Conservation (phyloP, 2,329 filamentous ascomycete species). For the Fusarium buharicum region DNA sequence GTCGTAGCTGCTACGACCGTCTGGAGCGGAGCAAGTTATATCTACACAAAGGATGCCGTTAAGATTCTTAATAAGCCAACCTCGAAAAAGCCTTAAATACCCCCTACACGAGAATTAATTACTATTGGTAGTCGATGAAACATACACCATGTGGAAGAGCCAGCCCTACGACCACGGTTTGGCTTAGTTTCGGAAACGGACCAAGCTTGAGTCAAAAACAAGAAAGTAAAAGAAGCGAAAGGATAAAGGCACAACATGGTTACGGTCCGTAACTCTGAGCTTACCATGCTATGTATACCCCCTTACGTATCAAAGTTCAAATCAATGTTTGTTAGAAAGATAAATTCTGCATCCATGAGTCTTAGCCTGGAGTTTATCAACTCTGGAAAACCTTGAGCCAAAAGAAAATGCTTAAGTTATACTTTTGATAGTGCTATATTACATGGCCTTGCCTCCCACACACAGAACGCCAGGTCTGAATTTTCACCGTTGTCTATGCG, state of each 20-base stretch:
- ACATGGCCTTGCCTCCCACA: not conserved
- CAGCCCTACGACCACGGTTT: conserved; percentile 1
- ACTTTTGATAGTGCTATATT: not conserved
- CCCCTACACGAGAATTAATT: not conserved
- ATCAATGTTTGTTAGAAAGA: conserved; percentile 9
- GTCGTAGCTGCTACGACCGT: conserved; percentile 88
- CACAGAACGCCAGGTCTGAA: not conserved
- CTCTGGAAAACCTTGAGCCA: not conserved
- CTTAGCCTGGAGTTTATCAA: not conserved
- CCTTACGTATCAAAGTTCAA: not conserved
- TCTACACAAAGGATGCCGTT: conserved; percentile 90
- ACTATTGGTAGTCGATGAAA: conserved; percentile 8
- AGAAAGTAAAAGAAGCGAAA: not conserved
- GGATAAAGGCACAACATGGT: not conserved
- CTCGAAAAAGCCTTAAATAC: conserved; percentile 32
- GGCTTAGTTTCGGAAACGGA: not conserved
- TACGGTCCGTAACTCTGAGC: conserved; percentile 24
- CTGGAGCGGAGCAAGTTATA: conserved; percentile 93
- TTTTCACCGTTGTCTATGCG: too few relatives aligned
- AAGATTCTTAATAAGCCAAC: conserved; percentile 73
- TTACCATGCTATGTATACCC: conserved; percentile 24
- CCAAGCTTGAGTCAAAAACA: not conserved
- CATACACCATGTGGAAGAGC: not conserved
- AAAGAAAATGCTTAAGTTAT: not conserved
- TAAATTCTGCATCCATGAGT: conserved; percentile 1